Conservation (phyloP, 495 filamentous ascomycete genomes). For the Penicillium taxi region DNA sequence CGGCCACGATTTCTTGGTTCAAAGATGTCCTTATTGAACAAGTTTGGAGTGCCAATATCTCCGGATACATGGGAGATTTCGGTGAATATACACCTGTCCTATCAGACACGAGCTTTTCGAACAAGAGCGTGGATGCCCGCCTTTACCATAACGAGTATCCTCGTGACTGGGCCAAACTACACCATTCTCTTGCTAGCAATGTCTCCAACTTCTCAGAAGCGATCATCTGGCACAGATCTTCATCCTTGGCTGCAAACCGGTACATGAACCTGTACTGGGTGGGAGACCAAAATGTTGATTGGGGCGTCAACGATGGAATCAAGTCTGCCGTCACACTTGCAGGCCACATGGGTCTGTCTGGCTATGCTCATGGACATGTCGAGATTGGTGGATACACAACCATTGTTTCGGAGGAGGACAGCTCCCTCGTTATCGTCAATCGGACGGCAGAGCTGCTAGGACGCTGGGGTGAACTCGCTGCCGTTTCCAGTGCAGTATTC, state of each 20-base stretch:
- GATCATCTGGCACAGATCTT: conserved; percentile 19
- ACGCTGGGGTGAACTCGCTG: conserved; percentile 19
- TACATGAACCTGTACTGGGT: conserved; percentile 23
- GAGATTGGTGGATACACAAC: conserved; percentile 23
- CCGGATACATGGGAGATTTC: conserved; percentile 21
- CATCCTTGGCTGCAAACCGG: conserved; percentile 14
- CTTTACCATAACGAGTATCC: conserved; percentile 21
- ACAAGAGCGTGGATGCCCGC: conserved; percentile 14
- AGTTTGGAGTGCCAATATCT: conserved; percentile 20
- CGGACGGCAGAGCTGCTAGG: conserved; percentile 18
- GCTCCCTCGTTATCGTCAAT: conserved; percentile 14
- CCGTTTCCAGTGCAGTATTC: conserved; percentile 17
- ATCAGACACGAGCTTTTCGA: conserved; percentile 14
- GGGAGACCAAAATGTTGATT: conserved; percentile 19
- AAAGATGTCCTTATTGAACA: conserved; percentile 13
- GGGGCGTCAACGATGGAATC: conserved; percentile 22
- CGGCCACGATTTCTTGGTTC: conserved; percentile 16
- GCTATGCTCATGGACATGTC: conserved; percentile 17
- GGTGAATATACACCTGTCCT: conserved; percentile 19
- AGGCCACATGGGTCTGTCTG: conserved; percentile 22
- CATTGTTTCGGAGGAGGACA: conserved; percentile 14
- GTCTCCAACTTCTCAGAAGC: conserved; percentile 14
- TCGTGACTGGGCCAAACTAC: conserved; percentile 17
- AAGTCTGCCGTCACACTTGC: conserved; percentile 20
- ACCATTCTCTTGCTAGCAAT: conserved; percentile 14